Conservation (phyloP, 805 yeast genomes). For the Metschnikowia anglica region DNA sequence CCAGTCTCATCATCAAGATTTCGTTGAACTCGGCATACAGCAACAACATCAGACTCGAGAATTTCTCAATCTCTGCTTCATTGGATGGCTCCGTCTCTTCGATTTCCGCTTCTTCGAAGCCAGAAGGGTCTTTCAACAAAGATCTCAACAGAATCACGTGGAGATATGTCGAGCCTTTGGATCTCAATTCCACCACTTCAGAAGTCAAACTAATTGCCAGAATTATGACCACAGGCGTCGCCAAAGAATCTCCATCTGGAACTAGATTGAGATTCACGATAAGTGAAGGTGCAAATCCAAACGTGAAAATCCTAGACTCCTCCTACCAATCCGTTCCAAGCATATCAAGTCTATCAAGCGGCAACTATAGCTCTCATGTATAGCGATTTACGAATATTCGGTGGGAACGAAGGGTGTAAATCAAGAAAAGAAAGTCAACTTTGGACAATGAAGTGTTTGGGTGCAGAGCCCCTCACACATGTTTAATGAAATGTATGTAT, state of each 20-base stretch:
- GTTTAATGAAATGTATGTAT: conserved; percentile 1
- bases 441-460: neutral
- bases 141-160: conserved; percentile 86
- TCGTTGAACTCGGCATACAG: conserved; percentile 51
- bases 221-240: conserved; percentile 72
- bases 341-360: conserved; percentile 48
- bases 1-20: conserved; percentile 77
- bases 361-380: conserved; percentile 44
- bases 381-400: neutral
- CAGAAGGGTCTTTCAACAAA: conserved; percentile 86
- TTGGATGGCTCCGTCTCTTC: conserved; percentile 58
- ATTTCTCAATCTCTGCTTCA: conserved; percentile 60
- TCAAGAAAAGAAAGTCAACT: neutral
- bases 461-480: neutral
- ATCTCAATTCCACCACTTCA: conserved; percentile 39
- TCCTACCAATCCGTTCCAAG: conserved; percentile 43
- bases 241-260: conserved; percentile 72
- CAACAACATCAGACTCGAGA: conserved; percentile 48
- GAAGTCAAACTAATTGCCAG: conserved; percentile 75
- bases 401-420: neutral
- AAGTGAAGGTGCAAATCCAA: conserved; percentile 43
- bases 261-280: conserved; percentile 65
- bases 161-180: conserved; percentile 54
- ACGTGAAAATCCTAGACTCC: conserved; percentile 36
- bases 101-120: conserved; percentile 80